Base-by-base conservation (phyloP, 129 eudicot species). In the Rutidosis leptorrhynchoides region DNA sequence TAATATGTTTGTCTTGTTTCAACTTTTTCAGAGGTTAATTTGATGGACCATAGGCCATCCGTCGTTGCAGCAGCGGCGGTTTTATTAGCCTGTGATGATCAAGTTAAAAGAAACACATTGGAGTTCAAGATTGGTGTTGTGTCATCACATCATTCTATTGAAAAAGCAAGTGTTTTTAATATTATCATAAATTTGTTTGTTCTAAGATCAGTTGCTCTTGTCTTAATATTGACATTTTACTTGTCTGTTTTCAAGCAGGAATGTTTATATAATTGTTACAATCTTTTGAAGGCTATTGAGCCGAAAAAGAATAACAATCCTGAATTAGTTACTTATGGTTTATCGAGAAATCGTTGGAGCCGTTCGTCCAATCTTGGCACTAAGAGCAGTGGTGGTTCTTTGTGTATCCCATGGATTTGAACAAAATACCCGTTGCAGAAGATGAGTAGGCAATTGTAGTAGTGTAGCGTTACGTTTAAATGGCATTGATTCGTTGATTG, bases 1-100 rank as follows among this genome's bases (percentile, higher is more conserved):
- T 48, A 7, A 19, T 45, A 10, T 28, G 9, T 58, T 37, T 40
- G 55, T 11, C 57, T 66, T 77, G 52, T 58, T 54, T 68, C 28
- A 20, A 15, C 5, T n/a, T 17, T 15, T 78, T 48, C 93, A 90
- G 97, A 83, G 81, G 74, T 79, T 57, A 87, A 80, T 69, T 65
- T 73, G 78, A 82, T 68, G 75, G 82, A 87, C 68, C 61, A 73
- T 74, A 74, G 83, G 62, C 90, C 95, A 46, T 87, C 95, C 17
- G 65, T 85, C 57, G 66, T 87, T 62, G 96, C 97, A 51, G 82
- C 83, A 22, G 90, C 90, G n/a, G 87, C 92, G 4, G 88, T 85
- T 23, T 77, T 90, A 25, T 80, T 85, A 61, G 87, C 93, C 60
- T 76, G 62, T 32, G 87, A 81, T 77, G 67, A 70, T 76, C 76